These are phyloP conservation scores for Boletellus ananas DNA, from an alignment of 768 basidiomycete genomes.

Conservation along the genomic window DNA sequence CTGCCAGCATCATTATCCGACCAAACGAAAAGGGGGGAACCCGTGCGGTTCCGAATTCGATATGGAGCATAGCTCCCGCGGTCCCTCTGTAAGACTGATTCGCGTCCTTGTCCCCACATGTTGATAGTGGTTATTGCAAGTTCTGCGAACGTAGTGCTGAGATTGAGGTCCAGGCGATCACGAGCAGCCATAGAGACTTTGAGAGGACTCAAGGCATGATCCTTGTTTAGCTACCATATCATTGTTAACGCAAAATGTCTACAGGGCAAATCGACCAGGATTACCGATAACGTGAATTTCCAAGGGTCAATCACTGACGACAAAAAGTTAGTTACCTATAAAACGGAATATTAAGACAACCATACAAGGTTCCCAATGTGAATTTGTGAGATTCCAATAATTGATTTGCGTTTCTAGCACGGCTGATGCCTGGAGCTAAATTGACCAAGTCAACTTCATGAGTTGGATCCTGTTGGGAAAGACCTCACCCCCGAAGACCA, in stretches of 20 bases:
- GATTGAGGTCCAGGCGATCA: constrained; percentile 85
- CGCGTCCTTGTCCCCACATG: constrained; percentile 72
- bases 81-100: constrained; percentile 65
- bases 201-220: constrained; percentile 47
- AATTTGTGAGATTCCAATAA: constrained; percentile 96
- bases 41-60: constrained; percentile 86
- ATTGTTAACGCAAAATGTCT: constrained; percentile 11
- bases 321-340: constrained; percentile 9
- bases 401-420: constrained; percentile 80
- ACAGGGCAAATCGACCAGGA: constrained; percentile 2
- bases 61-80: constrained; percentile 93
- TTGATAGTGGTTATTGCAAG: constrained; percentile 70
- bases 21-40: constrained; percentile 81
- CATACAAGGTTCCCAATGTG: constrained; percentile 95
- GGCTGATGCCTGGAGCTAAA: constrained; percentile 78
- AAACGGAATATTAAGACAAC: constrained; percentile 6
- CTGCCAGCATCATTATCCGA: constrained; percentile 64
- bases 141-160: constrained; percentile 89
- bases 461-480: background rate
- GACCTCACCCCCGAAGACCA: constrained; percentile 84
- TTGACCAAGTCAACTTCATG: constrained; percentile 1
- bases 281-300: constrained; percentile 75
- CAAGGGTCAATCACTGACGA: constrained; percentile 88
- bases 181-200: constrained; percentile 64
- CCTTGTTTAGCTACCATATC: constrained; percentile 50